Base-by-base conservation (phyloP, 2,329 filamentous ascomycete genomes). In the Emericellopsis cladophorae region DNA sequence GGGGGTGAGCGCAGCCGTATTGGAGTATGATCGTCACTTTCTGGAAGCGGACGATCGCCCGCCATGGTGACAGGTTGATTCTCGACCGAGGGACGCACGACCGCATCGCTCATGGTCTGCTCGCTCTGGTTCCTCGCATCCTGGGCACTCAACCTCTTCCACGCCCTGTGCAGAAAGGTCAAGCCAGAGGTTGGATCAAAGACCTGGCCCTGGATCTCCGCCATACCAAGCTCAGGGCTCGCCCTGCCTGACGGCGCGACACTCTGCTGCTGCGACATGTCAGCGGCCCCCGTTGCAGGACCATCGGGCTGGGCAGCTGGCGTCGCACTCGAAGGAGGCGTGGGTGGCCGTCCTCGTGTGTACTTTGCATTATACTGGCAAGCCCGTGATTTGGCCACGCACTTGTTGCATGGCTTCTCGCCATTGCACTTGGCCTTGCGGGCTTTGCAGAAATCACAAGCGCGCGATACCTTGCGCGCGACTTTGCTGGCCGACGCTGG, bases 141-240 rank as follows among this genome's bases (percentile, higher is more conserved):
- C 18, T 51, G 49, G 4, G 37, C 37, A 1, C 48, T 46, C 12
- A 76, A 55, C 3, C 71, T 60, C 40, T 65, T 64, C 63, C 69
- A 72, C 3, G 72, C 71, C 4, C 71, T 61, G 24, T 72, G 68
- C 2, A 77, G 58, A 43, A 77, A 76, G 1, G 70, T 69, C 4
- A 76, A 57, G 0, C 69, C 70, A 0, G 72, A 76, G 0, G 72
- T 68, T 12, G 67, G 66, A 9, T 73, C 72, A n/a, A 73, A 60
- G 45, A 72, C 71, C 40, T 76, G 70, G 2, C 69, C 71, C 46
- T 71, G 65, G 10, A 72, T 58, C 40, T 60, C 58, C 1, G 57
- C 46, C 5, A 49, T 55, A 7, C 50, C 56, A 1, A 58, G 48
- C 36, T 57, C 58, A 5, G 57, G 53, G 0, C 54, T 54, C 4